Conservation (phyloP, 306 rosid species). For the Corylus heterophylla region DNA sequence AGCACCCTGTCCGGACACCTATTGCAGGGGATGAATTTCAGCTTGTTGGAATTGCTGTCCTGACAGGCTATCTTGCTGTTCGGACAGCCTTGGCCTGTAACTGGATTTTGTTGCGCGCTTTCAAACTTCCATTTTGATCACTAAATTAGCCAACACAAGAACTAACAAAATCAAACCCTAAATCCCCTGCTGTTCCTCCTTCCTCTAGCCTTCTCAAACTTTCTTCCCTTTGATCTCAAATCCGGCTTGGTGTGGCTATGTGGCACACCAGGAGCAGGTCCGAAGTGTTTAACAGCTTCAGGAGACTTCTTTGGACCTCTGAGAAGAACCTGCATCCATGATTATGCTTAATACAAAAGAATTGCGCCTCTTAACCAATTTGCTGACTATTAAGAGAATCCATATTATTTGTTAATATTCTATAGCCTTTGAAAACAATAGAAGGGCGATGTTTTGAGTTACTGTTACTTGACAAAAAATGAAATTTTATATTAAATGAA, state of each 20-base stretch:
- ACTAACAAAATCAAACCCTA: constrained; percentile 34
- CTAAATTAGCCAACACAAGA: too few relatives aligned
- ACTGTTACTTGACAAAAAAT: too few relatives aligned
- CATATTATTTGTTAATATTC: neutral
- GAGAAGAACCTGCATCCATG: constrained; percentile 56
- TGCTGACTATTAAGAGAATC: neutral
- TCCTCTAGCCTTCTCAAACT: constrained; percentile 81
- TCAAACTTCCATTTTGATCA: too few relatives aligned
- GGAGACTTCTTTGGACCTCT: constrained; percentile 77
- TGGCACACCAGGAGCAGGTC: constrained; percentile 89
- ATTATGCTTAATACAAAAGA: neutral
- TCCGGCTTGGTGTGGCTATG: constrained; percentile 82
- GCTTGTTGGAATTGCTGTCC: too few relatives aligned
- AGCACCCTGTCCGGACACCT: too few relatives aligned
- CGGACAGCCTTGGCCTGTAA: too few relatives aligned
- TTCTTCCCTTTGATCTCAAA: constrained; percentile 72
- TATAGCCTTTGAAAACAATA: neutral
- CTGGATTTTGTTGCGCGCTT: too few relatives aligned
- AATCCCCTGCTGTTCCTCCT: constrained; percentile 72
- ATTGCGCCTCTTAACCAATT: neutral
- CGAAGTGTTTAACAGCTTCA: constrained; percentile 86
- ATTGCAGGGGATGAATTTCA: too few relatives aligned
- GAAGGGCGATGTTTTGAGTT: neutral
- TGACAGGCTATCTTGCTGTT: too few relatives aligned
- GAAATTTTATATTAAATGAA: too few relatives aligned